Base-by-base conservation (phyloP, 345 rosid genomes). In the Melaleuca alternifolia region DNA sequence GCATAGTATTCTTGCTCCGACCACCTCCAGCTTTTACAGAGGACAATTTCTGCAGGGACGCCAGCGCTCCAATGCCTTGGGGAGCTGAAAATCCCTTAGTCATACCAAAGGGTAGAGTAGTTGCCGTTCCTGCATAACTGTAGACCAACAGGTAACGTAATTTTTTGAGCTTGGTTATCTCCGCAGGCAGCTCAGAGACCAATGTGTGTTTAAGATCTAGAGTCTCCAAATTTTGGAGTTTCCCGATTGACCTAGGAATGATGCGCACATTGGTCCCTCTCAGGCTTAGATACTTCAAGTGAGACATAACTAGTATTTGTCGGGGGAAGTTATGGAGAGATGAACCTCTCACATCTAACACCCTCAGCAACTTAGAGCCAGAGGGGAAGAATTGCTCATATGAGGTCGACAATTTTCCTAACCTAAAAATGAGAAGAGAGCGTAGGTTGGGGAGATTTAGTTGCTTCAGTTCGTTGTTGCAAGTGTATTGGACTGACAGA, bases 21-120 rank as follows among this genome's bases (percentile, higher is more conserved):
- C 41, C 41, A 41, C 4, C 41, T 41, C 41, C 41, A 41, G 41
- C 41, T 41, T 41, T 41, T 41, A 41, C 41, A 41, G 3, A 41
- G 4, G 3, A 41, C 4, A 41, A 41, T 41, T 41, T 41, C 41
- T 41, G 4, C 41, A 41, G 41, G 2, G 41, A 41, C 4, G 41
- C 4, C 4, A 41, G 76, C 2, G 76, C 76, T 30, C 41, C 41
- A 30, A 62, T 62, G 41, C 76, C 76, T 5, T 28, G 1, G 11
- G 76, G 76, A 62, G 41, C 76, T 3, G 5, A 14, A 62, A 62
- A 28, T 28, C 76, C 76, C 20, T 3, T 14, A n/a, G n/a, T 8
- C 9, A n/a, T 23, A 10, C 0, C 10, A 11, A 61, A 61, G 20
- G 41, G 37, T 28, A 0, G 0, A 6, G 75, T 2, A 61, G 4